A percentile compares a stretch with the other conserved stretches of the same genome.
These are phyloP conservation scores for Hansenula lynferdii DNA, from an alignment of 1,139 yeast species.

Conservation along the genomic window DNA sequence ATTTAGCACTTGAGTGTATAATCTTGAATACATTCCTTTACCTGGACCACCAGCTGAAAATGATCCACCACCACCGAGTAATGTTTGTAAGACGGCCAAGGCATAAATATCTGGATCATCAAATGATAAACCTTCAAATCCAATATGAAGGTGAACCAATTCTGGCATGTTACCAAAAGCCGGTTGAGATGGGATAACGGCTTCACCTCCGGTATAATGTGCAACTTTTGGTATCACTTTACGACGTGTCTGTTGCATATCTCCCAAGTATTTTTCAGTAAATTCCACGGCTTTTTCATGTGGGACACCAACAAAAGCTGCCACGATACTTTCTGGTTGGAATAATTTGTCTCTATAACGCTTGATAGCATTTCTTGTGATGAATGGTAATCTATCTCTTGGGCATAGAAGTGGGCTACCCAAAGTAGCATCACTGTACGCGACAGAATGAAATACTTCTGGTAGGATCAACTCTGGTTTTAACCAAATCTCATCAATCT, in stretches of 20 bases:
- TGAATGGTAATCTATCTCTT: conserved; percentile 52
- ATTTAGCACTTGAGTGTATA: conserved; percentile 87
- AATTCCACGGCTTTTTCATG: conserved; percentile 65
- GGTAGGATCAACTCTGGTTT: conserved; percentile 89
- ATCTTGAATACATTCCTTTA: conserved; percentile 95
- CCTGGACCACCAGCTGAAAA: conserved; percentile 99
- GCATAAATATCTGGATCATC: conserved; percentile 87
- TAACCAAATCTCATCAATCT: conserved; percentile 72
- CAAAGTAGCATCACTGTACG: conserved; percentile 65
- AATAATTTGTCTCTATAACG: conserved; percentile 65
- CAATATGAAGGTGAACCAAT: conserved; percentile 81
- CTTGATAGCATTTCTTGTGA: conserved; percentile 48
- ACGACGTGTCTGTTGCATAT: conserved; percentile 38
- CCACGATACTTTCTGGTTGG: conserved; percentile 78
- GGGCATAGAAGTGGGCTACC: conserved; percentile 90
- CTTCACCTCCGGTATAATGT: conserved; percentile 74
- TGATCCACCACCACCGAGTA: conserved; percentile 97
- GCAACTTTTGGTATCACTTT: conserved; percentile 41
- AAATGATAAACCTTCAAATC: conserved; percentile 84
- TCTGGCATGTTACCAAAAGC: conserved; percentile 75
- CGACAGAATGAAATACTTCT: conserved; percentile 80
- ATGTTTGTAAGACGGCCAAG: conserved; percentile 82
- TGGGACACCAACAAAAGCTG: conserved; percentile 85
- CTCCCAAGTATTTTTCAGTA: conserved; percentile 61
- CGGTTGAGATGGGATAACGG: conserved; percentile 62